A percentile compares a stretch with the other conserved stretches of the same genome.
Conservation (phyloP, 139 green algal species). For the Chlorella sp. region DNA sequence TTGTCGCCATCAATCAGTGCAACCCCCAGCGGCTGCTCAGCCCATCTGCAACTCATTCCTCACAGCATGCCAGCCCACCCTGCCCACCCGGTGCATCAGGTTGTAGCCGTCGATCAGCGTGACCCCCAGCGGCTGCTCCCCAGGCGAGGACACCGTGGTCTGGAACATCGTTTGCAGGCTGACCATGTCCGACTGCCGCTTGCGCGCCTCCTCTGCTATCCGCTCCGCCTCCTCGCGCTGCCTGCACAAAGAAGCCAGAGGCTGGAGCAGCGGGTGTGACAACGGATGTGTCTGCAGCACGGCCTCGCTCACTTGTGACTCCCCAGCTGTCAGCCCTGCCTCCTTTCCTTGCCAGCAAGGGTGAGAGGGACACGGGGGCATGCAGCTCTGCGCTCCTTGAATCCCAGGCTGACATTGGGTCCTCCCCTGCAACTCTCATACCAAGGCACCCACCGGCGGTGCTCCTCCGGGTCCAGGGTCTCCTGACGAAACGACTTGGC, state of each 20-base stretch:
- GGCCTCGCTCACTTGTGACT: too few species aligned
- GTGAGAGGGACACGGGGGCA: too few species aligned
- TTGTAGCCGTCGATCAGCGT: conserved; percentile 69
- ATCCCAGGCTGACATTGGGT: too few species aligned
- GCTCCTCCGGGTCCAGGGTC: conserved; percentile 14
- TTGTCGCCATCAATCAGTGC: too few species aligned
- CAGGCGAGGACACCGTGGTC: neutral
- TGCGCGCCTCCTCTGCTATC: neutral
- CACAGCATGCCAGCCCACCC: neutral
- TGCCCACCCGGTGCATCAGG: conserved; percentile 30
- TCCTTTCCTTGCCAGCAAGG: too few species aligned
- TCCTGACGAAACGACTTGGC: conserved; percentile 40
- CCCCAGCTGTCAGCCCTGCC: too few species aligned
- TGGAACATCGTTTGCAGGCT: conserved; percentile 34
- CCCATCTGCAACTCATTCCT: neutral
- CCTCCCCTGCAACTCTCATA: too few species aligned
- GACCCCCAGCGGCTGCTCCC: conserved; percentile 33
- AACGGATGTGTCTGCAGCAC: too few species aligned
- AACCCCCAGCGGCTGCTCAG: neutral
- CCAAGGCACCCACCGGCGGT: neutral
- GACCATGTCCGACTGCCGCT: conserved; percentile 27
- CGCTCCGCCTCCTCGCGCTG: neutral
- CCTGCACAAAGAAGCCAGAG: too few species aligned
- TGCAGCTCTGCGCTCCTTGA: too few species aligned
- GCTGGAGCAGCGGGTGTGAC: too few species aligned